phyloP scores from a whole-genome alignment of 768 basidiomycete species.

The Russula abietina region DNA sequence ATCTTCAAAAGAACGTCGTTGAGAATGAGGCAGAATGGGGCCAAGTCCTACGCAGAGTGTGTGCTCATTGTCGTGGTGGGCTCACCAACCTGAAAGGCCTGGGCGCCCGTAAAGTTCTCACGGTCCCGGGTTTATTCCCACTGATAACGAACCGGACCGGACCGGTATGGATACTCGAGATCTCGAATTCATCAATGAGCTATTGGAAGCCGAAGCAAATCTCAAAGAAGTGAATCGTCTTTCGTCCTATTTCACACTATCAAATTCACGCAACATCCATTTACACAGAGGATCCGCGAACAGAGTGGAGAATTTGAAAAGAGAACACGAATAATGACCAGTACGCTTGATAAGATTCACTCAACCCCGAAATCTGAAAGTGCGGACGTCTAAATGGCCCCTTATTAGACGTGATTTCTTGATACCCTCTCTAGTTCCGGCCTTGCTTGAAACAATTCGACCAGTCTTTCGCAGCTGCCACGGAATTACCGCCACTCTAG shows the following conservation, averaged over 20 bases:
- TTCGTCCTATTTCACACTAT: background rate
- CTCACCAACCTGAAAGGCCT: background rate
- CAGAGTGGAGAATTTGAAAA: conserved; percentile 71
- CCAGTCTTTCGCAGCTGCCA: conserved; percentile 53
- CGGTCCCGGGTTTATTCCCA: background rate
- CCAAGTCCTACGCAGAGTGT: conserved; percentile 50
- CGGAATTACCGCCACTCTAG: conserved; percentile 46
- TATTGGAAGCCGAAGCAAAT: conserved; percentile 20
- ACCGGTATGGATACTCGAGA: conserved; percentile 25
- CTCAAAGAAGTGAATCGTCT: conserved; percentile 22
- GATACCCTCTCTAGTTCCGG: conserved; percentile 43
- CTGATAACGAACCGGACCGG: no score
- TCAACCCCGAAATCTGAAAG: conserved; percentile 58
- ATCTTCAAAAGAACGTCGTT: conserved; percentile 63
- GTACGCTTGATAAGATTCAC: conserved; percentile 73
- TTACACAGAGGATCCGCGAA: conserved; percentile 67
- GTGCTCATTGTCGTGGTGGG: background rate
- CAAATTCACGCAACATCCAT: background rate
- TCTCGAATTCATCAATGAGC: conserved; percentile 19
- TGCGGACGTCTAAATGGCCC: conserved; percentile 32
- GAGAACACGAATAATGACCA: conserved; percentile 64
- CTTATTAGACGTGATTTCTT: background rate
- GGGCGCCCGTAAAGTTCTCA: background rate
- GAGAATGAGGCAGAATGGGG: conserved; percentile 33
- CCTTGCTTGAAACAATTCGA: conserved; percentile 49